Conservation (phyloP, 2,329 filamentous ascomycete genomes). For the Nigrograna mackinnonii region DNA sequence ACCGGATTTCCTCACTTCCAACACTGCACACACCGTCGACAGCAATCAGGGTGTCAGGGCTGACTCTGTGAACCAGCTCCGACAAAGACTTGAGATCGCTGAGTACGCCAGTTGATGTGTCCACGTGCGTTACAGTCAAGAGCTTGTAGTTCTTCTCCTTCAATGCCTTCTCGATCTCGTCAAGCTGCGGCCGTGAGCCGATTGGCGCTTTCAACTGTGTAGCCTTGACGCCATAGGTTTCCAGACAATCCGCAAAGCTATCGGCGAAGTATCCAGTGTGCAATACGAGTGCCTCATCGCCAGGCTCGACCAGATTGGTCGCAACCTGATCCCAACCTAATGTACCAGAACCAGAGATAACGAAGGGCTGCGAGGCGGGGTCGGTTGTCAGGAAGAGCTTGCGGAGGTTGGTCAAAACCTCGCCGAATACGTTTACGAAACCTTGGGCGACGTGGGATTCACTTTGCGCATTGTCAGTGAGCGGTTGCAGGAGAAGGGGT, state of each 20-base stretch:
- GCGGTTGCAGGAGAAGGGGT: neutral
- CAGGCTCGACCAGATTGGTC: conserved; percentile 88
- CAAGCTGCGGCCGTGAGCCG: conserved; percentile 82
- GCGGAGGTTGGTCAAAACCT: conserved; percentile 83
- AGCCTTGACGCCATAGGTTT: conserved; percentile 86
- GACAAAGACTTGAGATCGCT: conserved; percentile 86
- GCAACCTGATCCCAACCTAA: conserved; percentile 96
- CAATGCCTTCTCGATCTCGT: conserved; percentile 86
- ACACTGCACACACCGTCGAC: conserved; percentile 98
- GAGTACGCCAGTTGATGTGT: conserved; percentile 94
- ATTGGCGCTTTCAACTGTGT: conserved; percentile 90
- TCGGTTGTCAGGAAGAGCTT: conserved; percentile 92
- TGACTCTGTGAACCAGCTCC: conserved; percentile 81
- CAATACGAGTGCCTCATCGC: conserved; percentile 88
- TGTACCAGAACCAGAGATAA: conserved; percentile 92
- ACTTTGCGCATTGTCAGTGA: conserved; percentile 49
- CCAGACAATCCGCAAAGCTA: conserved; percentile 89
- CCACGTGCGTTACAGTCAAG: conserved; percentile 93
- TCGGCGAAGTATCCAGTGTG: conserved; percentile 98
- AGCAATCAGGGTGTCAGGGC: conserved; percentile 86
- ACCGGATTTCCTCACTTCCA: conserved; percentile 91
- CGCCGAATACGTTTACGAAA: conserved; percentile 90
- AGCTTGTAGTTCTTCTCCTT: conserved; percentile 92
- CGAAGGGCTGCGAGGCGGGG: conserved; percentile 82
- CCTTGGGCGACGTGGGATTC: conserved; percentile 91